These are phyloP conservation scores for Filobasidium floriforme DNA, from an alignment of 768 basidiomycete species.

Conservation along the genomic window DNA sequence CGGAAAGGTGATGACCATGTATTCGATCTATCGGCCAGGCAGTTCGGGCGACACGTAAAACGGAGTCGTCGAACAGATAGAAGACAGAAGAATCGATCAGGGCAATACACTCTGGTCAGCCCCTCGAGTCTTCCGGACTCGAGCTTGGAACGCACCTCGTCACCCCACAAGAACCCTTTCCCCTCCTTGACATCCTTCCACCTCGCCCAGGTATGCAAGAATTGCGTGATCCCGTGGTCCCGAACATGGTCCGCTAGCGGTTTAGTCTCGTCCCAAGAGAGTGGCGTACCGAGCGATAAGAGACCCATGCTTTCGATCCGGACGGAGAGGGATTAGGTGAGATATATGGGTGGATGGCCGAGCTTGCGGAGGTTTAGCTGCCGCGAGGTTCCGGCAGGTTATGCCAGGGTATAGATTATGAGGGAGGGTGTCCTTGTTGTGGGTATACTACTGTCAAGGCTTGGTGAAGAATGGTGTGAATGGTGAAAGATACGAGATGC, in stretches of 20 bases:
- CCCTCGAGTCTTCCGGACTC: neutral
- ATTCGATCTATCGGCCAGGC: slow-evolving; percentile 64
- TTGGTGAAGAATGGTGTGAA: too few relatives aligned
- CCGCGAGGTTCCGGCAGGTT: too few relatives aligned
- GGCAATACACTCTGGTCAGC: neutral
- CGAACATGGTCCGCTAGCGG: slow-evolving; percentile 82
- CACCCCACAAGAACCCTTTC: slow-evolving; percentile 93
- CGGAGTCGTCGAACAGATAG: neutral
- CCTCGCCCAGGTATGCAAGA: slow-evolving; percentile 84
- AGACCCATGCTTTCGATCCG: slow-evolving; percentile 63
- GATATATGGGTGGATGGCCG: neutral
- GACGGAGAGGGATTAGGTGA: neutral
- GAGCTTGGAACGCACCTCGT: slow-evolving; percentile 62
- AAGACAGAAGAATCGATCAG: neutral
- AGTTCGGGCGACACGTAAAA: neutral
- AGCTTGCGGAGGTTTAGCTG: too few relatives aligned
- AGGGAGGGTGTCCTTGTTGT: too few relatives aligned
- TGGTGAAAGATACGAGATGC: too few relatives aligned
- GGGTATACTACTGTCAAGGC: too few relatives aligned
- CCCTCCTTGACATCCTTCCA: slow-evolving; percentile 75
- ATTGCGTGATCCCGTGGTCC: slow-evolving; percentile 86
- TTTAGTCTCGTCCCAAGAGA: slow-evolving; percentile 83
- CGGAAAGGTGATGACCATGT: slow-evolving; percentile 76
- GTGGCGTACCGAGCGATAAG: slow-evolving; percentile 82
- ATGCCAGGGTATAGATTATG: too few relatives aligned